Conservation (phyloP, 2,329 filamentous ascomycete species). For the Microsporum canis region DNA sequence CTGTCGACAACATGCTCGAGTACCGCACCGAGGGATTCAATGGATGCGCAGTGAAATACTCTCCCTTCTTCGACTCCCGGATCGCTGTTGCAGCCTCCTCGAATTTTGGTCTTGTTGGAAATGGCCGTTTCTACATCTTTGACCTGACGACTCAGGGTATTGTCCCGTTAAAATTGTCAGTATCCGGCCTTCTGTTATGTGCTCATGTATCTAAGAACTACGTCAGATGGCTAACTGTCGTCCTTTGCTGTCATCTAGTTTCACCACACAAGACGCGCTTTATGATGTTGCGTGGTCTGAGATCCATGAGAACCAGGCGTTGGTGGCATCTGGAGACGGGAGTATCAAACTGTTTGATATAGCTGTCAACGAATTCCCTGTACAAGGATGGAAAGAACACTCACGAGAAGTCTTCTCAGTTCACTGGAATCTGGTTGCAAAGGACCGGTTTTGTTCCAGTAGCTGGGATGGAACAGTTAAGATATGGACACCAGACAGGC, state of each 20-base stretch:
- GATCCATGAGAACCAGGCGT: slow-evolving; percentile 86
- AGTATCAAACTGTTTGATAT: slow-evolving; percentile 91
- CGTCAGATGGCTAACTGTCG: neutral
- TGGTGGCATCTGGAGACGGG: slow-evolving; percentile 83
- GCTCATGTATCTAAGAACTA: no score
- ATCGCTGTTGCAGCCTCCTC: slow-evolving; percentile 82
- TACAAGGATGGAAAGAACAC: slow-evolving; percentile 89
- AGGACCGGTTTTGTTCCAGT: slow-evolving; percentile 79
- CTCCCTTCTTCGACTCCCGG: slow-evolving; percentile 91
- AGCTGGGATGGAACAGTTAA: slow-evolving; percentile 97
- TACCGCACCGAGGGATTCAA: slow-evolving; percentile 90
- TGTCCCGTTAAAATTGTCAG: slow-evolving; percentile 66
- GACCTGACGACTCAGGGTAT: slow-evolving; percentile 74
- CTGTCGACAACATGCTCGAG: slow-evolving; percentile 60
- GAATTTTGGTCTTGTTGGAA: slow-evolving; percentile 95
- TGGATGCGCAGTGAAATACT: slow-evolving; percentile 95
- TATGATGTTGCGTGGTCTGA: slow-evolving; percentile 96
- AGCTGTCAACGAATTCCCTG: slow-evolving; percentile 66
- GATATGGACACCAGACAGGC: slow-evolving; percentile 77
- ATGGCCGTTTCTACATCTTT: slow-evolving; percentile 78
- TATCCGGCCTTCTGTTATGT: slow-evolving; percentile 16
- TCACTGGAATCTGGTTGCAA: slow-evolving; percentile 81
- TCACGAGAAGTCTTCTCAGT: slow-evolving; percentile 87
- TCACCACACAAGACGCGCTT: slow-evolving; percentile 92
- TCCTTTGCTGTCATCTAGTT: slow-evolving; percentile 41